These are phyloP conservation scores for Yarrowia porcina DNA, from an alignment of 805 yeast genomes.

Conservation along the genomic window DNA sequence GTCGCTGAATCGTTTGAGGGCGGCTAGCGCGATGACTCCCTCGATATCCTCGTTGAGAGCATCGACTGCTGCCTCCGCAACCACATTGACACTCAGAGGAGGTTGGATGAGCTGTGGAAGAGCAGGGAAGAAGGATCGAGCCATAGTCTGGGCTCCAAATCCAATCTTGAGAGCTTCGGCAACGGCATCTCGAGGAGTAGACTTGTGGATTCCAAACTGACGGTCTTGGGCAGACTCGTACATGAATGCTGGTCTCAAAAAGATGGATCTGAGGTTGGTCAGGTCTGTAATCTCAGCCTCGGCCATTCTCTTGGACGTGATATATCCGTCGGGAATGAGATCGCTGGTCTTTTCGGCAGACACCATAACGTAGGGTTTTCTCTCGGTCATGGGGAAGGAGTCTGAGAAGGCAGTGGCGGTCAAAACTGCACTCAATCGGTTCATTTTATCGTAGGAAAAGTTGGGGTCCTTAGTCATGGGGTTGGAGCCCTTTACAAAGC, in stretches of 20 bases:
- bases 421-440: constrained; percentile 63
- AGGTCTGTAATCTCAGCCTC: constrained; percentile 50
- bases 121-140: constrained; percentile 38
- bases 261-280: constrained; percentile 54
- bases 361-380: constrained; percentile 59
- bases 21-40: constrained; percentile 61
- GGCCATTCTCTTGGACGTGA: constrained; percentile 72
- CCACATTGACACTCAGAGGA: constrained; percentile 51
- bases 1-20: constrained; percentile 29
- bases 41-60: constrained; percentile 51
- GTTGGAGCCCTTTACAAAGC: constrained; percentile 49
- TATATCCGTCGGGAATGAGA: constrained; percentile 64
- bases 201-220: constrained; percentile 29
- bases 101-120: constrained; percentile 29
- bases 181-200: constrained; percentile 41
- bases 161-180: constrained; percentile 45
- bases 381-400: constrained; percentile 9
- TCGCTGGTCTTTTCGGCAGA: constrained; percentile 78
- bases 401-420: constrained; percentile 55
- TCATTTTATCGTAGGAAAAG: constrained; percentile 58
- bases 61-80: constrained; percentile 57
- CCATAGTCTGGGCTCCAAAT: constrained; percentile 36
- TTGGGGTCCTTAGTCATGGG: constrained; percentile 47
- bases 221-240: constrained; percentile 48
- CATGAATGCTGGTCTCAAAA: constrained; percentile 82